Percentiles rank a stretch among this genome's conserved stretches.
Evolutionary conservation across 352 stramenopile species (phyloP).

Genomic region (Globisporangium carolinianum): DNA sequence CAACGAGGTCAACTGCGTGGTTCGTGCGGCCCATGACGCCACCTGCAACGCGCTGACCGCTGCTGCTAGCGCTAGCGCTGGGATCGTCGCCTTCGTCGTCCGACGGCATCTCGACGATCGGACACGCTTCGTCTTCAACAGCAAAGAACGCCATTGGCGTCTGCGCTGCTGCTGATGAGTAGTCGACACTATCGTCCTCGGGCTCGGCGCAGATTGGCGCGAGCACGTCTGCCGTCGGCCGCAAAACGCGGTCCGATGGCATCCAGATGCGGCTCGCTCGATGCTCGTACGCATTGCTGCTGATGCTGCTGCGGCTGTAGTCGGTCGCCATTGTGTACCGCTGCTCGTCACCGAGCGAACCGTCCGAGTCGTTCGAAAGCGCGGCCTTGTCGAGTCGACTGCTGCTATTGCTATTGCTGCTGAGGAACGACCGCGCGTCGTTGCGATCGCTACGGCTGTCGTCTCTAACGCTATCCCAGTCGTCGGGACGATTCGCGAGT

Average conservation of each 20-base stretch:
- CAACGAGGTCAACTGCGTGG: conserved; percentile 9
- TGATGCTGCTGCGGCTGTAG: conserved; percentile 1
- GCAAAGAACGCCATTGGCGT: conserved; percentile 10
- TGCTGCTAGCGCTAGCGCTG: neutral
- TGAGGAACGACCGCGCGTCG: neutral
- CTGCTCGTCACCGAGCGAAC: conserved; percentile 3
- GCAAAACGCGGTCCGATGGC: conserved; percentile 11
- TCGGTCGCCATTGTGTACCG: conserved; percentile 10
- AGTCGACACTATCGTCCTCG: conserved; percentile 3
- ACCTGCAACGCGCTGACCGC: too few species aligned
- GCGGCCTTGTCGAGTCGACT: too few species aligned
- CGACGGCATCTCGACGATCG: conserved; percentile 11
- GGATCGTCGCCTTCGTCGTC: conserved; percentile 6
- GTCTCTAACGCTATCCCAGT: neutral
- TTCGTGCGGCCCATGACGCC: neutral
- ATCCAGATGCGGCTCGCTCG: conserved; percentile 14
- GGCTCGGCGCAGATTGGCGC: conserved; percentile 8
- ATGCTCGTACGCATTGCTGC: neutral
- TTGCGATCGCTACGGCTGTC: neutral
- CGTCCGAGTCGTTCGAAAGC: conserved; percentile 3
- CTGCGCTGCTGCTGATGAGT: neutral
- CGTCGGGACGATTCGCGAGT: neutral
- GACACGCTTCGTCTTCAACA: conserved; percentile 10
- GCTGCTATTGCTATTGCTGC: too few species aligned
- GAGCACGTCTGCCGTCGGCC: conserved; percentile 6